Evolutionary conservation across 140 eudicot genomes (phyloP).

Genomic region (Flaveria floridana): DNA sequence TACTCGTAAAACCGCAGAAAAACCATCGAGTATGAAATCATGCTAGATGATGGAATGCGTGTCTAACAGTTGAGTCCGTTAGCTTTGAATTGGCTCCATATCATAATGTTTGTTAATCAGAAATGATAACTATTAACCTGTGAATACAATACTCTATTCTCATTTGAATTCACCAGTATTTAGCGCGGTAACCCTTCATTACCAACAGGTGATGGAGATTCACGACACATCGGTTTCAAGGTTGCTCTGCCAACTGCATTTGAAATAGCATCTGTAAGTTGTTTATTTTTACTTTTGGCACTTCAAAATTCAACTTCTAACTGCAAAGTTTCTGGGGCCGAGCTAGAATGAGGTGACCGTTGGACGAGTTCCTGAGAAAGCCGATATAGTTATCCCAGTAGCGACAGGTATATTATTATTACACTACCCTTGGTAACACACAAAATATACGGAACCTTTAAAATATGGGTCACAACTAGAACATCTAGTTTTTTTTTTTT

Average conservation of each 20-base stretch:
- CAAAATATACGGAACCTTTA: too few relatives aligned
- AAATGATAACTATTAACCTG: too few relatives aligned
- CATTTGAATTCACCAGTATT: too few relatives aligned
- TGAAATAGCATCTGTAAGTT: slow-evolving; percentile 83
- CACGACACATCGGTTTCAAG: slow-evolving; percentile 76
- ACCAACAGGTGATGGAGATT: slow-evolving; percentile 76
- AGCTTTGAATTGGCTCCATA: too few relatives aligned
- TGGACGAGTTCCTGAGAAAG: slow-evolving; percentile 87
- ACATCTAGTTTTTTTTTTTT: neutral
- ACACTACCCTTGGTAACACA: neutral
- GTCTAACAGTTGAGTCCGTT: too few relatives aligned
- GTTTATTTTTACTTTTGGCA: neutral
- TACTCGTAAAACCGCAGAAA: too few relatives aligned
- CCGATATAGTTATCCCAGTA: slow-evolving; percentile 84
- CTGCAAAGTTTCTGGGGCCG: slow-evolving; percentile 14
- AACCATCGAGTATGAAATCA: too few relatives aligned
- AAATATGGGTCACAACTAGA: neutral
- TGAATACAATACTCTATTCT: too few relatives aligned
- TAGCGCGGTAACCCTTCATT: neutral
- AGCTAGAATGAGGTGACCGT: slow-evolving; percentile 58
- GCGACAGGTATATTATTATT: slow-evolving; percentile 71
- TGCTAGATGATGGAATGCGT: too few relatives aligned
- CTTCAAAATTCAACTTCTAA: slow-evolving; percentile 17
- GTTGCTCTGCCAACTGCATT: slow-evolving; percentile 70
- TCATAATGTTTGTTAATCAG: too few relatives aligned